Conservation (phyloP, 2,329 filamentous ascomycete species). For the Paecilomyces dactylethromorphus region DNA sequence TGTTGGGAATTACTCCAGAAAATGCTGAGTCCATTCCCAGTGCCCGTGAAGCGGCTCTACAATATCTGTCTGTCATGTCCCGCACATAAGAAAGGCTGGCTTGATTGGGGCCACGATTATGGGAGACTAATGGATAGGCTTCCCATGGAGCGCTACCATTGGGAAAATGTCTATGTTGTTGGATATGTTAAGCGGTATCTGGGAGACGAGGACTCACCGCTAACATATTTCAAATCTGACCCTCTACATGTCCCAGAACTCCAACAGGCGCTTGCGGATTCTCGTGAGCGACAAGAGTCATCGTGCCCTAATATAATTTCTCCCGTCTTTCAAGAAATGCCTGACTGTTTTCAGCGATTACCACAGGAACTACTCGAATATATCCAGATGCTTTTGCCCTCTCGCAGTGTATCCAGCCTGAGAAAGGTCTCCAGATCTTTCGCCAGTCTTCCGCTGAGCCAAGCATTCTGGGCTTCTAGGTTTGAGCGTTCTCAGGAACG, state of each 20-base stretch:
- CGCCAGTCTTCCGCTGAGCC: conserved; percentile 11
- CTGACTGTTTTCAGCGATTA: conserved; percentile 10
- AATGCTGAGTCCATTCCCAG: conserved; percentile 7
- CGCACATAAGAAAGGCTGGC: conserved; percentile 2
- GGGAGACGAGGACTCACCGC: conserved; percentile 3
- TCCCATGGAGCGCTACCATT: conserved; percentile 5
- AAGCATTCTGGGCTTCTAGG: conserved; percentile 15
- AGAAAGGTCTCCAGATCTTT: conserved; percentile 13
- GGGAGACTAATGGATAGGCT: conserved; percentile 7
- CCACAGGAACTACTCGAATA: conserved; percentile 13
- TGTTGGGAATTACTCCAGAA: conserved; percentile 13
- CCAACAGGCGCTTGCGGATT: conserved; percentile 2
- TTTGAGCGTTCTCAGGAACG: conserved; percentile 11
- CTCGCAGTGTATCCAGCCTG: conserved; percentile 8
- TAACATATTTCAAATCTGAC: conserved; percentile 4
- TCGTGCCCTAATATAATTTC: not conserved
- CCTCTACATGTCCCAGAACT: conserved; percentile 8
- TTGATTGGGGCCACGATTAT: conserved; percentile 13
- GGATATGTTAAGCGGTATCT: conserved; percentile 2
- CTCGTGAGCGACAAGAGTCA: not conserved
- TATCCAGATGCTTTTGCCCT: conserved; percentile 10
- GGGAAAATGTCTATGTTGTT: conserved; percentile 8
- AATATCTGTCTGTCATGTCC: conserved; percentile 13
- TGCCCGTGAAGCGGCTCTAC: conserved; percentile 12
- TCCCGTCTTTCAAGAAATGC: not conserved